Conservation (phyloP, 2,329 filamentous ascomycete species). For the Aotearoamyces nothofagi region DNA sequence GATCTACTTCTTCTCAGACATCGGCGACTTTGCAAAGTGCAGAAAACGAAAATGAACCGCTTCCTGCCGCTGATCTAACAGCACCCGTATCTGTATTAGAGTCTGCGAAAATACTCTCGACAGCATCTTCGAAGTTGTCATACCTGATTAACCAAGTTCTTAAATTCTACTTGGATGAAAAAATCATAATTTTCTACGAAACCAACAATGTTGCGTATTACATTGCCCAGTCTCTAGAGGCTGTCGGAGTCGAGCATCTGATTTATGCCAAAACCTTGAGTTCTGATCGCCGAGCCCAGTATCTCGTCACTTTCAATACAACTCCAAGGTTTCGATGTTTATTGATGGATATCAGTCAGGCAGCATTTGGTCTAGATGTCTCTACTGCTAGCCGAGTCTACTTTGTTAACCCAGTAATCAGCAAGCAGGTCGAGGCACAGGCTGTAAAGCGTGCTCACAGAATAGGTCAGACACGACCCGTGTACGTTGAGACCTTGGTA, state of each 20-base stretch:
- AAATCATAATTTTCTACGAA: conserved; percentile 88
- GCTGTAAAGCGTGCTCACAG: conserved; percentile 82
- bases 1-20: neutral
- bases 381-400: conserved; percentile 71
- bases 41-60: too few relatives aligned
- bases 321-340: conserved; percentile 39
- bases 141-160: conserved; percentile 66
- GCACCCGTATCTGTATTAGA: neutral
- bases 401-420: conserved; percentile 78
- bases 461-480: conserved; percentile 67
- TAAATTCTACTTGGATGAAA: conserved; percentile 54
- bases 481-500: conserved; percentile 76
- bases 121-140: conserved; percentile 72
- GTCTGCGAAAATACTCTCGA: conserved; percentile 46
- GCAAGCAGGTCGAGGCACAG: conserved; percentile 74
- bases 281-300: conserved; percentile 49
- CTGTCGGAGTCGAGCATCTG: conserved; percentile 46
- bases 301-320: conserved; percentile 62
- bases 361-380: conserved; percentile 78
- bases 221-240: conserved; percentile 67
- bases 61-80: neutral
- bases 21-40: neutral
- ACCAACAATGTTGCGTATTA: conserved; percentile 78
- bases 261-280: conserved; percentile 53
- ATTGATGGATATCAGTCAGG: conserved; percentile 82